Percentiles rank a stretch among this genome's conserved stretches.
These are phyloP conservation scores for Aspergillus calidoustus DNA, from an alignment of 2,329 filamentous ascomycete genomes.

Conservation along the genomic window DNA sequence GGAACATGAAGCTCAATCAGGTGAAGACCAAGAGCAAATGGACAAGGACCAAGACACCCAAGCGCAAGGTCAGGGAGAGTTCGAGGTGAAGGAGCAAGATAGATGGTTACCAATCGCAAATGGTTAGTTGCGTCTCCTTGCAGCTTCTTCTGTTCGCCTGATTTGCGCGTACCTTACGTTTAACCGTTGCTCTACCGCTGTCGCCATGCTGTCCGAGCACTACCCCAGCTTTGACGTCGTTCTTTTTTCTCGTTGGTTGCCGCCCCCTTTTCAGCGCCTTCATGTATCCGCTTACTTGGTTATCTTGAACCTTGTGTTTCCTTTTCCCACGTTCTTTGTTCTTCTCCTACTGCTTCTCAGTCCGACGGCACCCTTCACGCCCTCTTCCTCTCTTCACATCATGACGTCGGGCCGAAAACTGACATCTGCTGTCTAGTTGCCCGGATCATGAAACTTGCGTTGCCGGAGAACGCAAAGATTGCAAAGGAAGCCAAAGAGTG, in stretches of 20 bases:
- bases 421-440: conserved; percentile 82
- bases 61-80: conserved; percentile 79
- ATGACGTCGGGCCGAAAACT: conserved; percentile 20
- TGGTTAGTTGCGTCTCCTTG: conserved; percentile 73
- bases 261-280: background rate
- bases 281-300: background rate
- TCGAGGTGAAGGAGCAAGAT: conserved; percentile 99
- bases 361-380: background rate
- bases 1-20: conserved; percentile 91
- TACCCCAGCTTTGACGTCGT: conserved; percentile 15
- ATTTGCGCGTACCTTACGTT: conserved; percentile 58
- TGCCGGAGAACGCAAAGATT: conserved; percentile 98
- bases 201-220: conserved; percentile 39
- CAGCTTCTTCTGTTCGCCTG: conserved; percentile 45
- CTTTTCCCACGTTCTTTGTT: background rate
- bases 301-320: background rate
- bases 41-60: conserved; percentile 70
- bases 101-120: conserved; percentile 99
- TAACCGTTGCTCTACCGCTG: conserved; percentile 32
- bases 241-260: conserved; percentile 13
- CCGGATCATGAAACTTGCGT: conserved; percentile 96
- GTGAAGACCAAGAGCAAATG: conserved; percentile 90
- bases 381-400: background rate
- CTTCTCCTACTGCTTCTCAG: background rate
- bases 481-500: conserved; percentile 99